Base-by-base conservation (phyloP, 805 yeast genomes). In the Millerozyma miso region DNA sequence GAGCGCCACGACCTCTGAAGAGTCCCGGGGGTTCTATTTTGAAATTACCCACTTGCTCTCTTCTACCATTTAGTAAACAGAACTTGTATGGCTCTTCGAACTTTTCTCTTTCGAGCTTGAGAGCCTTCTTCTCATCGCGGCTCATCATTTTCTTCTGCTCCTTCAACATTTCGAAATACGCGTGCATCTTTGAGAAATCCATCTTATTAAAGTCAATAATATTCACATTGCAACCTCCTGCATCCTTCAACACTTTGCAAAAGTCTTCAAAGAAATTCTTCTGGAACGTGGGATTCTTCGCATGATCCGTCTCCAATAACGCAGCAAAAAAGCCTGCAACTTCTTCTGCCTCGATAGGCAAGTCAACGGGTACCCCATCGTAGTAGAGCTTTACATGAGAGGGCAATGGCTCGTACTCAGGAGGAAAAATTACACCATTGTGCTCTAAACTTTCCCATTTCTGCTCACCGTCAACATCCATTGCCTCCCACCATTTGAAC, bases 271-370 rank as follows among this genome's bases (percentile, higher is more conserved):
- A 91, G 68, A 91, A 91, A 62, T 91, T 91, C 56, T 81, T 79
- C 50, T 83, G 95, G 62, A 91, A 91, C 0, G 79, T 81, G 0
- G 95, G 89, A 56, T 89, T 91, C 48, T 81, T 76, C 10, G 89
- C 93, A 63, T 91, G 97, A 50, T 91, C 97, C 1, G 89, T 76
- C 50, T 87, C 89, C 35, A 90, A 49, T 79, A 91, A 74, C 4
- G 96, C 96, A 7, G 85, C 98, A 62, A 76, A 91, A 57, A 89
- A 91, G 0, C 97, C 97, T 0, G 97, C 98, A 31, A 91, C 97
- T 62, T 91, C 98, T 64, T 91, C 99, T 2, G 97, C 97, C 43
- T 74, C 85, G 1, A 69, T 65, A 1, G 96, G 91, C 44, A 91
- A 70, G 20, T 69, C 70, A 0, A 90, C 90, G 0, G 93, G 86